Evolutionary conservation across 2,329 filamentous ascomycete genomes (phyloP).

Genomic region (Nigrospora sphaerica): DNA sequence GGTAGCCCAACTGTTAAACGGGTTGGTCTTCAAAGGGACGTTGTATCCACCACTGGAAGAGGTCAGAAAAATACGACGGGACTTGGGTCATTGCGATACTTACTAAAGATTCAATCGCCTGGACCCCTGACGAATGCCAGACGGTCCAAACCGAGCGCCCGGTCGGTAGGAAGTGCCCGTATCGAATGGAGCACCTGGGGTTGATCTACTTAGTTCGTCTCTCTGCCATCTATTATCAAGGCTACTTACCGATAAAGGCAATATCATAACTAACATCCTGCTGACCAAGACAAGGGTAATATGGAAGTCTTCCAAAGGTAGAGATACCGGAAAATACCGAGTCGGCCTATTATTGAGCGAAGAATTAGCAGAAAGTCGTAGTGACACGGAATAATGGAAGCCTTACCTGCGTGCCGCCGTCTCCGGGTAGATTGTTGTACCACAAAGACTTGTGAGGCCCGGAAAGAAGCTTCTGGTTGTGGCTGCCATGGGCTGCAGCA

Average conservation of each 20-base stretch:
- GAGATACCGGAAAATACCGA: conserved; percentile 85
- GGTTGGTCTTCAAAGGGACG: conserved; percentile 71
- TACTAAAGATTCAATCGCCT: conserved; percentile 83
- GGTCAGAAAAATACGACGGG: conserved; percentile 11
- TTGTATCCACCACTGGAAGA: conserved; percentile 71
- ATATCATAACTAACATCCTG: conserved; percentile 71
- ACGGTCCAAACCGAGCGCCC: conserved; percentile 77
- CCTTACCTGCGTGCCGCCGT: conserved; percentile 72
- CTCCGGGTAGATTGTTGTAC: conserved; percentile 78
- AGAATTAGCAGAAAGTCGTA: conserved; percentile 2
- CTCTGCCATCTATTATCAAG: neutral
- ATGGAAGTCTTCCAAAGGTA: conserved; percentile 74
- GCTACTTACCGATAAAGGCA: conserved; percentile 66
- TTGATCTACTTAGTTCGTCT: neutral
- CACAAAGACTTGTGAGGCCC: conserved; percentile 71
- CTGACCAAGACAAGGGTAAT: conserved; percentile 68
- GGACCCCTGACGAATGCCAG: conserved; percentile 79
- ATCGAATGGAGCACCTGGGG: conserved; percentile 69
- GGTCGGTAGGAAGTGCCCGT: conserved; percentile 81
- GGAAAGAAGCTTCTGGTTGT: conserved; percentile 50
- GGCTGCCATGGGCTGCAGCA: conserved; percentile 51
- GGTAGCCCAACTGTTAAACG: conserved; percentile 74
- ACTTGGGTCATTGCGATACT: conserved; percentile 22
- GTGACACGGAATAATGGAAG: neutral
- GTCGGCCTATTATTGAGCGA: conserved; percentile 54